These are phyloP conservation scores for Aspergillus funiculosus DNA, from an alignment of 495 filamentous ascomycete species.

Conservation along the genomic window DNA sequence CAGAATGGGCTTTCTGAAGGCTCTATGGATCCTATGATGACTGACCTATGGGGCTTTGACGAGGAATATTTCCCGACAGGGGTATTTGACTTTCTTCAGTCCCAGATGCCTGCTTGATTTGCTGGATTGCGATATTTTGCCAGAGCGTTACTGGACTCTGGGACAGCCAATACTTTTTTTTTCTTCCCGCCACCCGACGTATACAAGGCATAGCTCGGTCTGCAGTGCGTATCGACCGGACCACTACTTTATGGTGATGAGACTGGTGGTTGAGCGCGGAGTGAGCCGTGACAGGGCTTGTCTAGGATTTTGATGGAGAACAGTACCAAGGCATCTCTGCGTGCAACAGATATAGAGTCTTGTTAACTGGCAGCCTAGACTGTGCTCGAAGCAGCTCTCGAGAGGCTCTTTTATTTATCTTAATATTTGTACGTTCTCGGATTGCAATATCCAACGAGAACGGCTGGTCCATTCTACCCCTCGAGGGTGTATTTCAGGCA, in stretches of 20 bases:
- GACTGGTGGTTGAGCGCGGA: not conserved
- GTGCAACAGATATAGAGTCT: not conserved
- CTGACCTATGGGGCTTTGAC: conserved; percentile 45
- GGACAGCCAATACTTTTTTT: not conserved
- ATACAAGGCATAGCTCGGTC: too few species aligned
- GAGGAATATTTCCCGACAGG: conserved; percentile 47
- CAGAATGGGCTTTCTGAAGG: conserved; percentile 39
- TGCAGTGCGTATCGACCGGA: too few species aligned
- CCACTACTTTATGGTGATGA: conserved; percentile 3
- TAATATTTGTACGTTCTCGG: too few species aligned
- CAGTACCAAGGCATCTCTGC: not conserved
- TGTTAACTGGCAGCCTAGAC: too few species aligned
- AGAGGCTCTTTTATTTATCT: too few species aligned
- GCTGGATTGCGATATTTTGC: not conserved
- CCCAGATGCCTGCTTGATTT: conserved; percentile 37
- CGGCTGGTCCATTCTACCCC: too few species aligned
- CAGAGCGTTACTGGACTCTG: too few species aligned
- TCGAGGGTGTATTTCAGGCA: too few species aligned
- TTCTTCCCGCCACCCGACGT: too few species aligned
- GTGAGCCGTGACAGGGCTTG: not conserved
- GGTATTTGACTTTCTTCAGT: conserved; percentile 46
- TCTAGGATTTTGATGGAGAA: not conserved
- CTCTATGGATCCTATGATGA: conserved; percentile 45
- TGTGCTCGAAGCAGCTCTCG: too few species aligned
- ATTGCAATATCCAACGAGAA: too few species aligned